Evolutionary conservation across 352 stramenopile species (phyloP).

Genomic region (Phytophthora tentaculata): DNA sequence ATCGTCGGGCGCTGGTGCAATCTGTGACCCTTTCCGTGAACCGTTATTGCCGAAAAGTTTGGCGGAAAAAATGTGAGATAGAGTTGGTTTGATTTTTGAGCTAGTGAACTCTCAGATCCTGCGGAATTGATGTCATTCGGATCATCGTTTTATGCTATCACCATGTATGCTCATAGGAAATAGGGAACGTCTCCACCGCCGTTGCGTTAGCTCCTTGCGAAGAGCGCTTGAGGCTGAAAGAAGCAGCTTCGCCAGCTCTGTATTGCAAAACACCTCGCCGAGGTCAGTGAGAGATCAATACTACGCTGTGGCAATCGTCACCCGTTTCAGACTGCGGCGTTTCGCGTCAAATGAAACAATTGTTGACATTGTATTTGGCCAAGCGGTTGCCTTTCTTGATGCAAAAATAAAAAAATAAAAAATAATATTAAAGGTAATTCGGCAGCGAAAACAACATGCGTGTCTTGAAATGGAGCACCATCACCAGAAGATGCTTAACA

Average conservation of each 20-base stretch:
- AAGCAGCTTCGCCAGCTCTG: not conserved
- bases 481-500: too few species aligned
- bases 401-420: too few species aligned
- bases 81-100: slow-evolving; percentile 4
- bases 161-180: not conserved
- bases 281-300: too few species aligned
- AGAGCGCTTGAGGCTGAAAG: not conserved
- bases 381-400: not conserved
- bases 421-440: too few species aligned
- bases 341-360: not conserved
- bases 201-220: not conserved
- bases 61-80: not conserved
- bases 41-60: slow-evolving; percentile 8
- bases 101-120: slow-evolving; percentile 16
- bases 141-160: slow-evolving; percentile 17
- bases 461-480: too few species aligned
- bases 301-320: not conserved
- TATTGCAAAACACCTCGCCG: not conserved
- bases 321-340: not conserved
- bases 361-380: not conserved
- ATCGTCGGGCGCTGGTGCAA: slow-evolving; percentile 14
- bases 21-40: slow-evolving; percentile 15
- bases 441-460: too few species aligned
- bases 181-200: not conserved
- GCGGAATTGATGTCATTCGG: slow-evolving; percentile 8